Percentiles rank a stretch among this genome's conserved stretches.
phyloP scores from a whole-genome alignment of 305 asterid species.

The Rubia tinctorum region DNA sequence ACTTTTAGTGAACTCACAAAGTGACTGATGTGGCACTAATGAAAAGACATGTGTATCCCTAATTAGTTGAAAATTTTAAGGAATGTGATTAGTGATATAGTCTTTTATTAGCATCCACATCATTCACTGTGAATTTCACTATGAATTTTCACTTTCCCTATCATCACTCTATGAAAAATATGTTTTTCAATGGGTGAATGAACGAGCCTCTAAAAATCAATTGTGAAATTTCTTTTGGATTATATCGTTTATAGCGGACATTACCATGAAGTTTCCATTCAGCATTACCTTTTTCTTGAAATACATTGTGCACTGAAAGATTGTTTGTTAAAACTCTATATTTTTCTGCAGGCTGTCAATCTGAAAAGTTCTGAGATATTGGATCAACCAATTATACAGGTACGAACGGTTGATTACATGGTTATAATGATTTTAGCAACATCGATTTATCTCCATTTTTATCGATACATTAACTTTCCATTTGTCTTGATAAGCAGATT shows the following conservation, averaged over 20 bases:
- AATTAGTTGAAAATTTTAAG: too few species aligned
- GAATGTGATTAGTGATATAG: too few species aligned
- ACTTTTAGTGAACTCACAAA: too few species aligned
- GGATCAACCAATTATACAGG: constrained; percentile 74
- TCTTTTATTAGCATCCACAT: too few species aligned
- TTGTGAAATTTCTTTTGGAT: neutral
- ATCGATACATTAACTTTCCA: constrained; percentile 2
- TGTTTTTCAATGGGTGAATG: neutral
- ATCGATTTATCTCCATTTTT: neutral
- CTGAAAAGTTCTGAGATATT: constrained; percentile 82
- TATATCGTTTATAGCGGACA: neutral
- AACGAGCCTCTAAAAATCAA: neutral
- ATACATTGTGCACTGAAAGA: constrained; percentile 9
- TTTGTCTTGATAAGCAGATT: constrained; percentile 46
- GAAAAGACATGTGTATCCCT: too few species aligned
- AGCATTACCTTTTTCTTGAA: neutral
- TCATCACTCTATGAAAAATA: too few species aligned
- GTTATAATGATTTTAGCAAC: constrained; percentile 12
- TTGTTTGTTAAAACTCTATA: constrained; percentile 20
- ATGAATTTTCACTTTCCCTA: too few species aligned
- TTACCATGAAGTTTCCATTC: neutral
- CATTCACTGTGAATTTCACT: too few species aligned
- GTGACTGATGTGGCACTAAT: too few species aligned
- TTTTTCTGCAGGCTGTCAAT: constrained; percentile 76
- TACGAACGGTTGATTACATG: constrained; percentile 18